Evolutionary conservation across 306 rosid species (phyloP), one percentile per base, ranked within the genome.

Genomic region (Gillenia trifoliata): DNA sequence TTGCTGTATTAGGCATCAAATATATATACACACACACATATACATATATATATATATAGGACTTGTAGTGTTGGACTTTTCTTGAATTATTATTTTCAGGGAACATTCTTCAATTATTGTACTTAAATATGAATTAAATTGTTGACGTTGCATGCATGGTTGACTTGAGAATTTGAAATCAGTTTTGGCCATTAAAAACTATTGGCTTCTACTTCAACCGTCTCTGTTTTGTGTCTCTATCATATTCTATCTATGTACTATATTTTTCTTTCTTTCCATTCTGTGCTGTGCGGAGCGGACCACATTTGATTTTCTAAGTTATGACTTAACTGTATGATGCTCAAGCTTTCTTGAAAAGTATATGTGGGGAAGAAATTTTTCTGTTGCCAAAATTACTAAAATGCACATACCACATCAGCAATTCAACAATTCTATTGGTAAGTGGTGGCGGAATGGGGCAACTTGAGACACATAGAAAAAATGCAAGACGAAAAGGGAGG

Each of bases 1-100:
- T 70, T 29, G 8, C 8, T 59, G 12, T 12, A 5, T 59, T 4
- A 5, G 11, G 8, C 59, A 15, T 25, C 2, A 15, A 12, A 30
- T 30, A 30, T 30, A 30, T 30, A 30, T 30, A 30, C 3, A 30
- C 3, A 30, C 3, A 30, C 3, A 30, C 3, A 30, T 30, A 30
- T 30, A 7, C 6, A 55, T 22, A 47, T 47, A 47, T 12, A 49
- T 49, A 16, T 16, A 22, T 3, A 22, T 10, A 23, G 49, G 47
- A n/a, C 75, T 30, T 54, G n/a, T n/a, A n/a, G n/a, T n/a, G n/a
- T n/a, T 56, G 19, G 77, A 28, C 31, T 73, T 41, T 45, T 26
- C 50, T 45, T 45, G 6, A 45, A 15, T 13, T 45, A 45, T 45
- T 45, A 45, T 45, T 45, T 45, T 16, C 19, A 45, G 20, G 50